Evolutionary conservation across 805 yeast species (phyloP), one percentile per base, ranked within the genome.

Genomic region (Candida odintsovae): DNA sequence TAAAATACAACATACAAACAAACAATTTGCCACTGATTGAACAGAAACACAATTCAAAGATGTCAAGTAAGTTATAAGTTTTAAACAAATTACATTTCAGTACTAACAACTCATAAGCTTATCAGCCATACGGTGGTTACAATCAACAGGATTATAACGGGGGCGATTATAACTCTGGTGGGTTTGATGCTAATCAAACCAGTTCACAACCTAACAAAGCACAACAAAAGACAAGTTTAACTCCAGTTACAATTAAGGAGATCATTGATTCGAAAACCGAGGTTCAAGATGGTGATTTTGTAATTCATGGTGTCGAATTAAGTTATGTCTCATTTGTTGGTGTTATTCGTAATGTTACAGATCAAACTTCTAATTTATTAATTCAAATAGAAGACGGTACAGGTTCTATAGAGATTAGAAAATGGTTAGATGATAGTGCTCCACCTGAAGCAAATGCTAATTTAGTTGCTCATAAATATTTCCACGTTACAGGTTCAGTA

Each of bases 311-410:
- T 40, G 75, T 83, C 37, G 83, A 81, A 46, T 64, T 86, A 44
- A 78, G 75, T 54, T 74, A 78, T 60, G 83, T 86, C 12, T 73
- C 82, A 22, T 75, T 85, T 55, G 78, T 83, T 8, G 95, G 90
- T 1, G 79, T 85, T 19, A 69, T 86, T n/a, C 73, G 92, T 58
- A 79, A 78, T 48, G 77, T 83, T 15, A 72, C 73, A 3, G 80
- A 80, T 48, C 75, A 74, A 48, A 75, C 85, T 2, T 70, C 83
- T 8, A 78, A 80, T 38, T 65, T 82, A 25, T 65, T 67, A 19
- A 61, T 83, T 40, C 78, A 81, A 18, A 58, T 86, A n/a, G 94
- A 86, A 57, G 95, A 86, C 61, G 92, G 94, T 11, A 82, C 94
- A 0, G 90, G 89, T 0, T 67, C 75, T 4, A 69, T 82, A 7